Base-by-base conservation (phyloP, 257 asterid genomes). In the Dorcoceras hygrometricum region DNA sequence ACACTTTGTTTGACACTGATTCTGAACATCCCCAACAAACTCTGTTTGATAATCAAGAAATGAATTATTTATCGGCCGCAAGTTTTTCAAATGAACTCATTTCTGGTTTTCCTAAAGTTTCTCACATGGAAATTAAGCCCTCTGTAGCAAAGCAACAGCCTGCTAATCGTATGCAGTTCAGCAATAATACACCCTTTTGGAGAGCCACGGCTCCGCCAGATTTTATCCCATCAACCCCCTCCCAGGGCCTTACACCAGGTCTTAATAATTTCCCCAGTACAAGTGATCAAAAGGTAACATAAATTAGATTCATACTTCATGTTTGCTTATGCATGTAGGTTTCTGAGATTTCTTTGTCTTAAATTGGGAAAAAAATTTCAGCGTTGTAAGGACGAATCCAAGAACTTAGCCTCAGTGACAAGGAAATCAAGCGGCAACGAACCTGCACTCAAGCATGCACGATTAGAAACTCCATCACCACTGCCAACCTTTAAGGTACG, bases 401-500 rank as follows among this genome's bases (percentile, higher is more conserved):
- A 68, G 20, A 67, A 67, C 23, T 46, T 50, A 23, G 69, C 69
- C 43, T 32, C 74, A 6, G 46, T 19, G 69, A 59, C 73, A 8
- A 83, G 77, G 82, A 82, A 77, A 75, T 22, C 22, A 46, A 46
- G 8, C n/a, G 71, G 67, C 32, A 72, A 60, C 23, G 85, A 78
- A 62, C 71, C 85, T 5, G 43, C 81, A 64, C 59, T 71, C 24
- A 88, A 88, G 73, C 87, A 95, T 22, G 76, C 82, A 0, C 22
- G 95, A 59, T 74, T 80, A 0, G 94, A 84, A 74, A 90, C 93
- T 19, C 91, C 95, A 61, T 83, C 96, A 3, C 79, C 95, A 75
- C 69, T 83, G 20, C 97, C 96, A 70, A 81, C 95, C 39, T 87
- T 91, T 71, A 89, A 89, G 96, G 95, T 66, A 73, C 66, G 16